These are phyloP conservation scores for Phytomonas sp. DNA, from an alignment of 208 protist species.

Conservation along the genomic window DNA sequence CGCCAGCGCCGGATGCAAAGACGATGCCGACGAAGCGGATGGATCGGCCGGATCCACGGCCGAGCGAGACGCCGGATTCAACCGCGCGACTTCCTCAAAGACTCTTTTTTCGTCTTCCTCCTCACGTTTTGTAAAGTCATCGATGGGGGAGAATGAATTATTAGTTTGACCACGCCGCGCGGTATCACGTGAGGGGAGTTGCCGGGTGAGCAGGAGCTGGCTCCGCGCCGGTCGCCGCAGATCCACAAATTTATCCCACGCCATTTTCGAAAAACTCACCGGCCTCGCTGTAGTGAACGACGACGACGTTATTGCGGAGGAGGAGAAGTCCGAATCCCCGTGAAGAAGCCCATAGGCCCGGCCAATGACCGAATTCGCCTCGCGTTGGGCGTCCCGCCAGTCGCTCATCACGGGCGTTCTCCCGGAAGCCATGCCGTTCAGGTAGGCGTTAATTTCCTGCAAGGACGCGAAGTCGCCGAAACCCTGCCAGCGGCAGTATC, in stretches of 20 bases:
- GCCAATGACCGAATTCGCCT: constrained; percentile 14
- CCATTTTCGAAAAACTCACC: constrained; percentile 14
- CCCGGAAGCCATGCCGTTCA: constrained; percentile 16
- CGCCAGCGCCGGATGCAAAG: constrained; percentile 20
- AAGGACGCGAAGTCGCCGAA: constrained; percentile 23
- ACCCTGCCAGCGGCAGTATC: constrained; percentile 46
- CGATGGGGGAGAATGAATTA: no score
- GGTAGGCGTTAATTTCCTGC: constrained; percentile 20
- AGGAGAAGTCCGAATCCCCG: not conserved
- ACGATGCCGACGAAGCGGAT: not conserved
- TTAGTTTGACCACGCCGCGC: not conserved
- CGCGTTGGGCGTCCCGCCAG: constrained; percentile 20
- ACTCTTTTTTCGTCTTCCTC: not conserved
- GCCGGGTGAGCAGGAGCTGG: not conserved
- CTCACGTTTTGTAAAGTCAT: not conserved
- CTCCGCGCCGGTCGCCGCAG: not conserved
- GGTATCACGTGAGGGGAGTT: not conserved
- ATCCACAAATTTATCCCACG: constrained; percentile 13
- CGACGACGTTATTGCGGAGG: no score
- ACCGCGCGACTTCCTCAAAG: not conserved
- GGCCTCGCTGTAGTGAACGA: not conserved
- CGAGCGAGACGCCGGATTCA: not conserved
- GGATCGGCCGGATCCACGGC: no score
- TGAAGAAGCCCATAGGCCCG: not conserved
- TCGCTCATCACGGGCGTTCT: constrained; percentile 19